Percentiles rank a stretch among this genome's conserved stretches.
Evolutionary conservation across 2,329 filamentous ascomycete species (phyloP).

Genomic region (Neofusicoccum umdonicola): DNA sequence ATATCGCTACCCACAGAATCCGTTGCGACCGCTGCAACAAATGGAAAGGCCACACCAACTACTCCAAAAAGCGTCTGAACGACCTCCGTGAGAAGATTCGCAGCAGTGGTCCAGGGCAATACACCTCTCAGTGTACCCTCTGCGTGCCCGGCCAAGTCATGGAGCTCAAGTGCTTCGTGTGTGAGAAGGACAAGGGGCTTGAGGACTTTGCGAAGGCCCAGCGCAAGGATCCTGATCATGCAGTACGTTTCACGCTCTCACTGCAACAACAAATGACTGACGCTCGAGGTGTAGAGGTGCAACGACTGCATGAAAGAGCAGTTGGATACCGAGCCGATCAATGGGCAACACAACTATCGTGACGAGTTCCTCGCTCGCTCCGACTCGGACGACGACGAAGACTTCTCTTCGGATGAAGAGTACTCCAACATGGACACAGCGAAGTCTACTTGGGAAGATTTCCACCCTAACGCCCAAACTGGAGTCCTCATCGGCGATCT

Average conservation of each 20-base stretch:
- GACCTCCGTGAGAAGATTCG: constrained; percentile 27
- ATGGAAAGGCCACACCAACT: constrained; percentile 36
- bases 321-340: constrained; percentile 17
- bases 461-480: neutral
- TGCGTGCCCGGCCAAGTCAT: constrained; percentile 45
- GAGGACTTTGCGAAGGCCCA: constrained; percentile 52
- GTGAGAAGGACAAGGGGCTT: constrained; percentile 46
- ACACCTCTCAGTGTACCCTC: constrained; percentile 38
- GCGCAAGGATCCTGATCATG: constrained; percentile 44
- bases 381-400: constrained; percentile 44
- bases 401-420: constrained; percentile 23
- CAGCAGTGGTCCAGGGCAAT: constrained; percentile 19
- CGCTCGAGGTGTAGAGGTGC: constrained; percentile 25
- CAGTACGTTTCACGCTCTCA: constrained; percentile 36
- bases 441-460: neutral
- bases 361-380: constrained; percentile 27
- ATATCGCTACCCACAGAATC: constrained; percentile 34
- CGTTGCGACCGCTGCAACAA: constrained; percentile 49
- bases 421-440: neutral
- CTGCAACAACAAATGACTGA: neutral
- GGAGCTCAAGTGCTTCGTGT: constrained; percentile 51
- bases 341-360: neutral
- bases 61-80: constrained; percentile 49
- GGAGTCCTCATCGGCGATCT: neutral
- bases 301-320: constrained; percentile 31